These are phyloP conservation scores for Lichtheimia ornata DNA, from an alignment of 371 early-diverging fungal species.

Conservation along the genomic window DNA sequence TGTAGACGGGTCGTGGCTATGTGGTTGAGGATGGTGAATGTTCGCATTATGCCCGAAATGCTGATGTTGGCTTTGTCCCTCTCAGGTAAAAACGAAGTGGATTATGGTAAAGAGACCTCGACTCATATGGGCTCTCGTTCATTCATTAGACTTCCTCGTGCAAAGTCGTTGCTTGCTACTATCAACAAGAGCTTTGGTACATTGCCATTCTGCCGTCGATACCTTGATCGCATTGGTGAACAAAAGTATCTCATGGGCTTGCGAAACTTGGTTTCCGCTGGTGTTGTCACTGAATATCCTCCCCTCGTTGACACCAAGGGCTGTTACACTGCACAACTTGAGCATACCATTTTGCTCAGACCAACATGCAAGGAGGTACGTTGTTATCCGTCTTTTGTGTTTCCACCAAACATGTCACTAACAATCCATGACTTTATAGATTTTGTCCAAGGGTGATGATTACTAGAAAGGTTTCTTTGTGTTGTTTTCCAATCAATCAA, in stretches of 20 bases:
- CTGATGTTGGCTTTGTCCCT: constrained; percentile 65
- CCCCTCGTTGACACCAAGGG: constrained; percentile 94
- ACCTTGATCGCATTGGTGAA: constrained; percentile 94
- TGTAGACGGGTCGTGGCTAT: constrained; percentile 91
- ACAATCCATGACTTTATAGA: constrained; percentile 17
- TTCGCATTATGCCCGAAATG: constrained; percentile 90
- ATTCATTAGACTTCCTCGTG: constrained; percentile 66
- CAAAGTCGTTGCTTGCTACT: constrained; percentile 83
- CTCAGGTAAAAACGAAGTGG: constrained; percentile 57
- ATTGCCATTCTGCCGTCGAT: constrained; percentile 97
- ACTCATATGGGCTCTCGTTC: background rate
- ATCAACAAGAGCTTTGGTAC: constrained; percentile 97
- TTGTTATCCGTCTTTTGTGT: background rate
- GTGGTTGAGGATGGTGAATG: constrained; percentile 94
- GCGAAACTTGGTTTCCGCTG: constrained; percentile 69
- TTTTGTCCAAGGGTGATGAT: constrained; percentile 55
- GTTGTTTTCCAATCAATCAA: too few relatives aligned
- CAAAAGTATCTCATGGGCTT: constrained; percentile 84
- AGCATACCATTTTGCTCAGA: constrained; percentile 94
- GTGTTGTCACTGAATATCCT: constrained; percentile 91
- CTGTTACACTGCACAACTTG: constrained; percentile 97
- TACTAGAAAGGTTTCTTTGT: constrained; percentile 22
- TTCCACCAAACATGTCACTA: background rate
- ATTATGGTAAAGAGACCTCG: background rate
- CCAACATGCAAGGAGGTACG: constrained; percentile 89